Conservation (phyloP, 169 alveolate genomes). For the Plasmodium gallinaceum region DNA sequence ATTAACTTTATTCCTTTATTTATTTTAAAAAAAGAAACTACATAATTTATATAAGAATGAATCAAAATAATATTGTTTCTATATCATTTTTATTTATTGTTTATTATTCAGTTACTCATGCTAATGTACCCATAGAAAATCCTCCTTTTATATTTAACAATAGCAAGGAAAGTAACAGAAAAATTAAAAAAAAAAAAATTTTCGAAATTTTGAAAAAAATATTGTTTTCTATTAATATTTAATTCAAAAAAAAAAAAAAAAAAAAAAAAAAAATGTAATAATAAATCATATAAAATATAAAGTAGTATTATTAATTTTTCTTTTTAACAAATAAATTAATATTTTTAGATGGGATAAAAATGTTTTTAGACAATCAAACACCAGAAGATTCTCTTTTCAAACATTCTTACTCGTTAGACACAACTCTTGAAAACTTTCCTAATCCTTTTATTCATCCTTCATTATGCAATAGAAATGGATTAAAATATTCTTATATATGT, state of each 20-base stretch:
- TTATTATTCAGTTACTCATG: not conserved
- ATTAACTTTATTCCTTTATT: slow-evolving; percentile 13
- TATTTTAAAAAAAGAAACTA: not conserved
- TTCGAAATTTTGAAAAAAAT: not conserved
- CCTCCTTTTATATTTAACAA: slow-evolving; percentile 58
- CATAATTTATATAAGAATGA: slow-evolving; percentile 16
- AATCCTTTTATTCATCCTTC: slow-evolving; percentile 83
- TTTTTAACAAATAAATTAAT: not conserved
- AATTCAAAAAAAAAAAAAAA: not conserved
- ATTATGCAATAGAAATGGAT: slow-evolving; percentile 82
- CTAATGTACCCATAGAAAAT: slow-evolving; percentile 47
- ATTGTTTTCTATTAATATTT: not conserved
- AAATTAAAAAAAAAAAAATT: not conserved
- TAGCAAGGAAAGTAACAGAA: slow-evolving; percentile 24
- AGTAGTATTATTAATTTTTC: not conserved
- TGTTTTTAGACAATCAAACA: slow-evolving; percentile 36
- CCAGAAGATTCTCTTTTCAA: slow-evolving; percentile 26
- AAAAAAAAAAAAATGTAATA: not conserved
- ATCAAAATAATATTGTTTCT: not conserved
- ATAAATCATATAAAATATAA: not conserved
- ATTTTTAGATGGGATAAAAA: slow-evolving; percentile 34
- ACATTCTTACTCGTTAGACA: slow-evolving; percentile 33
- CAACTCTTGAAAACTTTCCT: slow-evolving; percentile 85
- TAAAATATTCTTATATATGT: slow-evolving; percentile 82
- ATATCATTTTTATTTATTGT: slow-evolving; percentile 6